Conservation (phyloP, 345 rosid species). For the Brassica carinata region DNA sequence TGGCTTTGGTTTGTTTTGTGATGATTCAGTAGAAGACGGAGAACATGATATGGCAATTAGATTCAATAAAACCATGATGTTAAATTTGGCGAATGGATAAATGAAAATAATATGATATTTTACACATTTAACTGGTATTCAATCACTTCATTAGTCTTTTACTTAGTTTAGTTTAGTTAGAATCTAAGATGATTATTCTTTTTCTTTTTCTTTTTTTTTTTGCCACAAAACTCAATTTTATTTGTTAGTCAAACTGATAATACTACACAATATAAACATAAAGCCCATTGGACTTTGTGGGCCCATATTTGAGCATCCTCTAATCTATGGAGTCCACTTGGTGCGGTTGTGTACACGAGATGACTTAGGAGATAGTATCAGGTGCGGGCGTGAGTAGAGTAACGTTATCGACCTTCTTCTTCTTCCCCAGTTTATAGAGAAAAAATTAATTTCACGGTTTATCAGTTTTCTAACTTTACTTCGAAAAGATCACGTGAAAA, state of each 20-base stretch:
- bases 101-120: no score
- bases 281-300: not conserved
- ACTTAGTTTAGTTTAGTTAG: no score
- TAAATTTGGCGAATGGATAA: no score
- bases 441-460: slow-evolving; percentile 15
- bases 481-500: slow-evolving; percentile 27
- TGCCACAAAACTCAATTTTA: no score
- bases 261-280: no score
- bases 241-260: no score
- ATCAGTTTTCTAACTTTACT: slow-evolving; percentile 34
- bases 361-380: not conserved
- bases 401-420: not conserved
- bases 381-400: slow-evolving; percentile 23
- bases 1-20: slow-evolving; percentile 1
- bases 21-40: not conserved
- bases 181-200: no score
- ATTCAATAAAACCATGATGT: no score
- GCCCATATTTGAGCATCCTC: not conserved
- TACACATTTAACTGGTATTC: no score
- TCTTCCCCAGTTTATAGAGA: not conserved
- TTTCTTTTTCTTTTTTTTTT: no score
- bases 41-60: not conserved
- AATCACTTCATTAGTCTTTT: no score
- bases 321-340: not conserved
- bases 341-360: not conserved